These are phyloP conservation scores for Neckera pumila DNA, from an alignment of 225 moss, liverwort and hornwort genomes.

Conservation along the genomic window DNA sequence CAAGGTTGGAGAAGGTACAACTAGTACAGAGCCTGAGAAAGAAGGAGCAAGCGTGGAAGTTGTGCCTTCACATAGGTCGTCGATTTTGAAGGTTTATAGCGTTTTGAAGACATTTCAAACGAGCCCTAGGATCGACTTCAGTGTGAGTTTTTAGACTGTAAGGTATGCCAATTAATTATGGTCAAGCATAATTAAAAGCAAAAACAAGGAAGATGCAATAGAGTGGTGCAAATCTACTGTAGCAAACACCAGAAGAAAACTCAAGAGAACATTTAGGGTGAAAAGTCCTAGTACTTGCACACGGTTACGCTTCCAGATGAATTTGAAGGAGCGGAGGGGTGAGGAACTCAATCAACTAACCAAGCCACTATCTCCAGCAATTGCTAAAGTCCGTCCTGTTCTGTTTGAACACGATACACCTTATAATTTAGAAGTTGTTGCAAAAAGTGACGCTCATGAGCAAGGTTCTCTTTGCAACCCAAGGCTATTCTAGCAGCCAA, in stretches of 20 bases:
- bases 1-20: not conserved
- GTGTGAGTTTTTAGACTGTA: constrained; percentile 36
- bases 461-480: not conserved
- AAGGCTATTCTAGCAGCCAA: constrained; percentile 33
- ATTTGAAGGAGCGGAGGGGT: not conserved
- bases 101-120: constrained; percentile 41
- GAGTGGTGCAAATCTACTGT: not conserved
- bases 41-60: not conserved
- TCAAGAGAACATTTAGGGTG: not conserved
- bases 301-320: not conserved
- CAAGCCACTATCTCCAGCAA: not conserved
- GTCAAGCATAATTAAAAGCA: not conserved
- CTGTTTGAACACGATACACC: not conserved
- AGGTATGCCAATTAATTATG: not conserved
- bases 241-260: not conserved
- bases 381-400: not conserved
- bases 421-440: not conserved
- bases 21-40: not conserved
- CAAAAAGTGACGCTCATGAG: not conserved
- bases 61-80: not conserved
- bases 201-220: constrained; percentile 27
- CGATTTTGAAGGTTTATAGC: not conserved
- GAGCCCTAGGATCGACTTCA: constrained; percentile 61
- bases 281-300: not conserved
- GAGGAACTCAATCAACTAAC: not conserved